Evolutionary conservation across 352 stramenopile species (phyloP).

Genomic region (Globisporangium splendens): DNA sequence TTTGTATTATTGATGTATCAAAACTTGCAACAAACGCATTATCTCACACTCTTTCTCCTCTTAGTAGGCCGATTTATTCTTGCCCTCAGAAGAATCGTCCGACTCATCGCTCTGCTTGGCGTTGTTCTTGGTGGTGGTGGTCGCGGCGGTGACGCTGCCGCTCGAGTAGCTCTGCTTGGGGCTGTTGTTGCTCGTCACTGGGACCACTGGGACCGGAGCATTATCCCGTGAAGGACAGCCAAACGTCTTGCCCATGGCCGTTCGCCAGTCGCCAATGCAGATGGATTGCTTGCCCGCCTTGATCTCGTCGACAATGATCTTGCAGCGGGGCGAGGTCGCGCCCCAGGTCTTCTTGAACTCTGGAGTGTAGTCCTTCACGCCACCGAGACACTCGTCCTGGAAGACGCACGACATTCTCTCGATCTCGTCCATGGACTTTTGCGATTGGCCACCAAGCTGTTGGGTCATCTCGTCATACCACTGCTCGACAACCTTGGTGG

Average conservation of each 20-base stretch:
- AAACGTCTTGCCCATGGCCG: constrained; percentile 37
- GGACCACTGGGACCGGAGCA: background rate
- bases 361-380: constrained; percentile 30
- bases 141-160: too few relatives aligned
- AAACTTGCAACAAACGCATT: too few relatives aligned
- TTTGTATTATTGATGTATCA: too few relatives aligned
- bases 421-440: constrained; percentile 36
- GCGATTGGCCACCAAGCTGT: constrained; percentile 27
- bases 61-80: background rate
- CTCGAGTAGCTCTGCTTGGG: constrained; percentile 5
- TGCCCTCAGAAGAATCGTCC: background rate
- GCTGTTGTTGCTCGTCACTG: constrained; percentile 3
- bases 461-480: constrained; percentile 38
- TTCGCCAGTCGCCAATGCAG: constrained; percentile 23
- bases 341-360: constrained; percentile 46
- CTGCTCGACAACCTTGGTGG: constrained; percentile 24
- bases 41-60: background rate
- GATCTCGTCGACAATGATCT: constrained; percentile 42
- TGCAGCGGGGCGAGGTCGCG: constrained; percentile 28
- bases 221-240: constrained; percentile 34
- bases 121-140: background rate
- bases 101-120: constrained; percentile 6
- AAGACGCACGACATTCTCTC: constrained; percentile 55
- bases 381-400: constrained; percentile 46
- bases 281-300: constrained; percentile 32